A percentile compares a stretch with the other conserved stretches of the same genome.
These are phyloP conservation scores for Irpex sp. DNA, from an alignment of 1,284 basidiomycete genomes.

Conservation along the genomic window DNA sequence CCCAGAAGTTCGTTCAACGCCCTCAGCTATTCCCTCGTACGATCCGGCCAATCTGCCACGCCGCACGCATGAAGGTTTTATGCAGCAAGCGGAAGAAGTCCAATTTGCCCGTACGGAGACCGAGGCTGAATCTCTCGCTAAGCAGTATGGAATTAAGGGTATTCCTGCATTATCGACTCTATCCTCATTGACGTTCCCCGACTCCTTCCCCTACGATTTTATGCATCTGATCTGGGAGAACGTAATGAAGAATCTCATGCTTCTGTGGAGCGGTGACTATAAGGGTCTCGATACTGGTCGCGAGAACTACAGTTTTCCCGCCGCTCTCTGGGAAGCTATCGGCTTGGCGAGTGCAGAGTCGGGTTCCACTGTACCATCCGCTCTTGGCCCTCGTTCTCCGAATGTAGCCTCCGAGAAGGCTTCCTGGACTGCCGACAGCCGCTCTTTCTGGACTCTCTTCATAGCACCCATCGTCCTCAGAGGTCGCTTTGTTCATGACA, in stretches of 20 bases:
- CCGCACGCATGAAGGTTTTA: too few relatives aligned
- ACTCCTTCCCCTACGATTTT: constrained; percentile 43
- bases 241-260: constrained; percentile 34
- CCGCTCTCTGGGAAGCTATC: constrained; percentile 36
- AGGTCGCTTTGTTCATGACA: constrained; percentile 23
- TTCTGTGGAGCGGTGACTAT: constrained; percentile 36
- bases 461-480: constrained; percentile 36
- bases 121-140: constrained; percentile 26
- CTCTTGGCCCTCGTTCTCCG: constrained; percentile 33
- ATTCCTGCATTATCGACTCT: constrained; percentile 31
- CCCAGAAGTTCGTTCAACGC: constrained; percentile 24
- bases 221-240: constrained; percentile 29
- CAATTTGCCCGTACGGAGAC: constrained; percentile 21
- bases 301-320: constrained; percentile 27
- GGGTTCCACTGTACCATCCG: constrained; percentile 33
- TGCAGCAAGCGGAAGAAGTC: constrained; percentile 30
- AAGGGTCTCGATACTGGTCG: constrained; percentile 34
- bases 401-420: constrained; percentile 32
- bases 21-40: too few relatives aligned
- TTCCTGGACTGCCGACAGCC: constrained; percentile 25
- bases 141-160: constrained; percentile 39
- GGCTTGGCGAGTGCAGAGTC: constrained; percentile 29
- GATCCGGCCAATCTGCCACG: too few relatives aligned
- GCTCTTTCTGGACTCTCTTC: constrained; percentile 34
- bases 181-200: constrained; percentile 33